These are phyloP conservation scores for Aristolochia contorta DNA, from an alignment of 164 flowering plant genomes.

Conservation along the genomic window DNA sequence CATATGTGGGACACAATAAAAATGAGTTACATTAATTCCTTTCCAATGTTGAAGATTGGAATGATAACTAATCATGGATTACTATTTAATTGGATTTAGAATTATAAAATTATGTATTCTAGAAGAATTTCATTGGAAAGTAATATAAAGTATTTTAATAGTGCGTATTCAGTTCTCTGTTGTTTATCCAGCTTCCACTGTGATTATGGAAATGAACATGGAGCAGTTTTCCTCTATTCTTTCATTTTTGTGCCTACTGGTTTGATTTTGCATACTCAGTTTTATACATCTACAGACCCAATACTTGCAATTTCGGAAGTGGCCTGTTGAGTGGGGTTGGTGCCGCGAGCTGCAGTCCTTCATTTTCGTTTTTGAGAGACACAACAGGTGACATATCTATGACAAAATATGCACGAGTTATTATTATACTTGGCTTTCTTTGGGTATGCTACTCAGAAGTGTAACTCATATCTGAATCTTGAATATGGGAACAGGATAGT, in stretches of 20 bases:
- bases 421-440: background rate
- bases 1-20: too few relatives aligned
- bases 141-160: too few relatives aligned
- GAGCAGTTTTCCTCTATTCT: too few relatives aligned
- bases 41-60: too few relatives aligned
- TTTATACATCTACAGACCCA: conserved; percentile 35
- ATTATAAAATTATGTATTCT: too few relatives aligned
- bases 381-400: conserved; percentile 51
- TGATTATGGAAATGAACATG: background rate
- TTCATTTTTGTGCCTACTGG: too few relatives aligned
- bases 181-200: too few relatives aligned
- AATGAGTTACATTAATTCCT: too few relatives aligned
- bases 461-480: conserved; percentile 2
- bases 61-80: too few relatives aligned
- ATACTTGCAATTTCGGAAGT: conserved; percentile 53
- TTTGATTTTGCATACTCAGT: background rate
- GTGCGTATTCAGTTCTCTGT: too few relatives aligned
- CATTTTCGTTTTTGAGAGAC: conserved; percentile 84
- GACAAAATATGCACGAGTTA: background rate
- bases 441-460: background rate
- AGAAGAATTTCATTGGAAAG: too few relatives aligned
- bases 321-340: conserved; percentile 99
- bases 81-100: too few relatives aligned
- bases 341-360: conserved; percentile 89
- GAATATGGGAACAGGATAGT: conserved; percentile 54